Base-by-base conservation (phyloP, 2,329 filamentous ascomycete genomes). In the Ophiostoma sp. region DNA sequence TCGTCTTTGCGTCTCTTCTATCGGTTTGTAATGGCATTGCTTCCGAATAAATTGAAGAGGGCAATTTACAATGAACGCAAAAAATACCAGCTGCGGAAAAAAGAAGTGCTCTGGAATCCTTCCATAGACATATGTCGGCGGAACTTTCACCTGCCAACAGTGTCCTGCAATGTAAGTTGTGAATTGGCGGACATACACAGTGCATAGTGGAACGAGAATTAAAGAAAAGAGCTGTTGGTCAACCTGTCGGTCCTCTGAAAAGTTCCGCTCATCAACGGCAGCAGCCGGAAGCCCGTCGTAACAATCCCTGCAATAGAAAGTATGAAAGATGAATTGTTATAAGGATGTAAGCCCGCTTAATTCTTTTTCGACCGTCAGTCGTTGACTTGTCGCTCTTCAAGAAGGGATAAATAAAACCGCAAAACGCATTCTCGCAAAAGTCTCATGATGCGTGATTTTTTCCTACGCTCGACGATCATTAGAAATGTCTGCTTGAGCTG, bases 391-490 rank as follows among this genome's bases (percentile, higher is more conserved):
- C 5, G 11, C 5, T 33, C 15, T 59, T 42, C 11, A 36, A 3
- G 12, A n/a, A n/a, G 33, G 4, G 33, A 39, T 39, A 57, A 45
- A 45, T 17, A 45, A 66, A 45, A 39, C 2, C 22, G 36, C 61
- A 28, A 8, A 28, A 12, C 61, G 3, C n/a, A 66, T 39, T 15
- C 36, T 25, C 12, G 2, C 15, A 11, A 5, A 15, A 66, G 61
- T 45, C 61, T 66, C 36, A 42, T 66, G 61, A 66, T 66, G 59
- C 36, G 61, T 45, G 22, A 19, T 66, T 66, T 66, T 42, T 45
- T 28, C 19, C 9, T 15, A 2, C 50, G 2, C 3, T 17, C 17
- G 33, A 42, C 61, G 36, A 22, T 64, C 28, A 61, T 36, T 36
- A 17, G n/a, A 4, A 45, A 28, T 45, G 36, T 45, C 61, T 11